Evolutionary conservation across 345 rosid species (phyloP).

Genomic region (Capsella bursapastoris): DNA sequence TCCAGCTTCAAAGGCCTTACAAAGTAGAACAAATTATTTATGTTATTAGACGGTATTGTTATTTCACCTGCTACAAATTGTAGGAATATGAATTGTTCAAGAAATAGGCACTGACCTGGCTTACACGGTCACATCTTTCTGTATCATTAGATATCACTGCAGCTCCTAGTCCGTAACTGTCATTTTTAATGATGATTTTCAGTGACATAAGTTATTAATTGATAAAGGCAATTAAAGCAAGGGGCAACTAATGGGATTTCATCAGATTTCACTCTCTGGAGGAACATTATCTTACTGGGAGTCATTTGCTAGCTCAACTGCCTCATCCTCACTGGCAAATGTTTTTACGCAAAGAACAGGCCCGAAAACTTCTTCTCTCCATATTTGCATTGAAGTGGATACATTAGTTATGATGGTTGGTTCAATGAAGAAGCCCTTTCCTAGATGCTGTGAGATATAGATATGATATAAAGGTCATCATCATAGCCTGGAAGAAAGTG

Average conservation of each 20-base stretch:
- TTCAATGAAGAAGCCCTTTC: constrained; percentile 79
- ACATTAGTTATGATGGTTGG: constrained; percentile 82
- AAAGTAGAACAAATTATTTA: constrained; percentile 7
- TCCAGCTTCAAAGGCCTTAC: constrained; percentile 82
- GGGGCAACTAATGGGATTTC: background rate
- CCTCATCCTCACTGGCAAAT: constrained; percentile 89
- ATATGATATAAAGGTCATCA: constrained; percentile 4
- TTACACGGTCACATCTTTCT: constrained; percentile 88
- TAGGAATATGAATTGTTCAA: constrained; percentile 10
- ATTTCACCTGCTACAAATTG: background rate
- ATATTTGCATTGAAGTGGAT: constrained; percentile 87
- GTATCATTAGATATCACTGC: constrained; percentile 91
- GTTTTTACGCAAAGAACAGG: constrained; percentile 92
- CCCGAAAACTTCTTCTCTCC: constrained; percentile 99
- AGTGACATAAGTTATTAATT: constrained; percentile 28
- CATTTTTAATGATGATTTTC: constrained; percentile 30
- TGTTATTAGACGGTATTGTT: background rate
- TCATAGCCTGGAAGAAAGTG: constrained; percentile 27
- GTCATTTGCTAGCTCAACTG: constrained; percentile 92
- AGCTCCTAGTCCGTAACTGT: constrained; percentile 82
- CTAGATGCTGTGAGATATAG: constrained; percentile 61
- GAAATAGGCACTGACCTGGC: constrained; percentile 64
- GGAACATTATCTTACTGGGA: constrained; percentile 63
- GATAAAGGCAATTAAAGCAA: background rate
- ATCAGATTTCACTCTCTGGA: constrained; percentile 21